Evolutionary conservation across 2,329 filamentous ascomycete genomes (phyloP).

Genomic region (Phoma sp.): DNA sequence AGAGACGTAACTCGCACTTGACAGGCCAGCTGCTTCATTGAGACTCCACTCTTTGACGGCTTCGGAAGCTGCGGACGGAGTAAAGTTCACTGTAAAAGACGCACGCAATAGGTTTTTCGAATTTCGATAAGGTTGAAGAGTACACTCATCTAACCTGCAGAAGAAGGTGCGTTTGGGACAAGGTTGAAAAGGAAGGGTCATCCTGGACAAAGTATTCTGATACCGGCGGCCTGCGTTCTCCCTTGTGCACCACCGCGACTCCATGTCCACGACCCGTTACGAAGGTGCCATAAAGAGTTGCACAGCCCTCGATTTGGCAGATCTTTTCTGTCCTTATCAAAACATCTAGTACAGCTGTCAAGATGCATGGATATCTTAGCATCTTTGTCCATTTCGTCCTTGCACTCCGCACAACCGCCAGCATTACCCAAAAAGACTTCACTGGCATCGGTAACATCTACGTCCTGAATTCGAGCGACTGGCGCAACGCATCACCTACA

Average conservation of each 20-base stretch:
- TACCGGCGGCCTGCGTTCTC: constrained; percentile 5
- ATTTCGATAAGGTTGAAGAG: too few relatives aligned
- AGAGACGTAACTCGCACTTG: constrained; percentile 1
- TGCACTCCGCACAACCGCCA: constrained; percentile 22
- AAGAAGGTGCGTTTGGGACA: background rate
- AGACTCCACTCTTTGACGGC: background rate
- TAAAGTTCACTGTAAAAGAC: background rate
- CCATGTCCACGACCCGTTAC: constrained; percentile 1
- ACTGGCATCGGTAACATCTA: constrained; percentile 39
- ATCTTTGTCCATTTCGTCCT: constrained; percentile 14
- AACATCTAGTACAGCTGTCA: background rate
- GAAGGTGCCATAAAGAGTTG: background rate
- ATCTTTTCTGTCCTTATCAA: background rate
- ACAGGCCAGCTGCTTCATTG: constrained; percentile 6
- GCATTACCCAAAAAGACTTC: constrained; percentile 36
- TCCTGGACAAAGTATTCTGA: constrained; percentile 6
- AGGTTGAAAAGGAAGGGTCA: background rate
- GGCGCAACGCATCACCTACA: constrained; percentile 30
- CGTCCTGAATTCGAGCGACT: constrained; percentile 40
- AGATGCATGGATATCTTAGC: constrained; percentile 18
- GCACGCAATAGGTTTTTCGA: background rate
- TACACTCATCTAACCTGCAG: constrained; percentile 3
- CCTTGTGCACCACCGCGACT: constrained; percentile 6
- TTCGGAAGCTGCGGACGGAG: constrained; percentile 4
- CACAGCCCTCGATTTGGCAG: background rate